phyloP scores from a whole-genome alignment of 257 asterid species.

The Nemophila menziesii region DNA sequence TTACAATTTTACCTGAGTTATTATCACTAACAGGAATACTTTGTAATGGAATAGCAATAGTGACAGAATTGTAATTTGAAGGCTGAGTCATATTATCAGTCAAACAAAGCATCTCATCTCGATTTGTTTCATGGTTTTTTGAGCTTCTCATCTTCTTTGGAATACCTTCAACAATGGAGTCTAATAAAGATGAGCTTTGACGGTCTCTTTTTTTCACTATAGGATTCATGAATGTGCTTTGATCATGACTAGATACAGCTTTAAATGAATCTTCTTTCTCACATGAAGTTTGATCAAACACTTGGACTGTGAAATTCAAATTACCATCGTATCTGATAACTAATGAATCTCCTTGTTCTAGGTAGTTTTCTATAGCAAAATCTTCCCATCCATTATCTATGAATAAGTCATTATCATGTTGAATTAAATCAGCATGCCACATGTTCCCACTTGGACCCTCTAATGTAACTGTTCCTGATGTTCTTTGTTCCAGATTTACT shows the following conservation, averaged over 20 bases:
- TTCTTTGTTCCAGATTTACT: constrained; percentile 31
- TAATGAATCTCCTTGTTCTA: constrained; percentile 33
- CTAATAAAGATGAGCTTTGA: constrained; percentile 35
- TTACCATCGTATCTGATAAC: constrained; percentile 61
- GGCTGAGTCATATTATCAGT: constrained; percentile 5
- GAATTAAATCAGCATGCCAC: constrained; percentile 32
- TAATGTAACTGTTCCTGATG: constrained; percentile 19
- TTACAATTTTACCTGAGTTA: constrained; percentile 30
- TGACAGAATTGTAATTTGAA: constrained; percentile 21
- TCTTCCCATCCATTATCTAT: constrained; percentile 33
- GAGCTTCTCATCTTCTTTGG: constrained; percentile 58
- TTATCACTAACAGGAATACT: constrained; percentile 23
- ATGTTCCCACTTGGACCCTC: constrained; percentile 44
- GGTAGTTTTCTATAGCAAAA: constrained; percentile 35
- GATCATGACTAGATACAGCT: constrained; percentile 48
- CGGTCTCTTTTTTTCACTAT: constrained; percentile 42
- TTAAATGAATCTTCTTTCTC: constrained; percentile 62
- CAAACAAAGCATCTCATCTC: constrained; percentile 18
- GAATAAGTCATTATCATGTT: constrained; percentile 21
- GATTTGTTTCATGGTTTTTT: constrained; percentile 19
- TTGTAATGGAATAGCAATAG: constrained; percentile 45
- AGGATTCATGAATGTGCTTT: constrained; percentile 22
- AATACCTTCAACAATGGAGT: constrained; percentile 37
- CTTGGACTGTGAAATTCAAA: constrained; percentile 55
- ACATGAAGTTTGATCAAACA: constrained; percentile 60